A percentile compares a stretch with the other conserved stretches of the same genome.
Conservation (phyloP, 345 rosid species). For the Raphanus raphanistrum region DNA sequence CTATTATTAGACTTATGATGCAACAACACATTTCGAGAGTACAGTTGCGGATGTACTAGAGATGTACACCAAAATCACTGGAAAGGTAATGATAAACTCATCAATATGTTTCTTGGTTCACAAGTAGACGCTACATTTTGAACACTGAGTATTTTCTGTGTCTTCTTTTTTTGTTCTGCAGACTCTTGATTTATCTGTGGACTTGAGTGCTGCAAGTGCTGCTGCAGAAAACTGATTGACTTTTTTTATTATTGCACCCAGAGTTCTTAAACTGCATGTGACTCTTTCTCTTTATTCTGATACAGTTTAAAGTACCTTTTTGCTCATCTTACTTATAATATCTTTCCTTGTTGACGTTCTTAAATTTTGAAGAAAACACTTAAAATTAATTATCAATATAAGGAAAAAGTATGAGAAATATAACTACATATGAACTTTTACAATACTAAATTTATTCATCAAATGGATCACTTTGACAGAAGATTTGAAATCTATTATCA, state of each 20-base stretch:
- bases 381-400: not conserved
- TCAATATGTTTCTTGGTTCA: constrained; percentile 18
- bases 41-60: constrained; percentile 73
- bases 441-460: not conserved
- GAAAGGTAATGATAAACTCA: constrained; percentile 56
- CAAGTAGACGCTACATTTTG: not conserved
- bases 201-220: constrained; percentile 84
- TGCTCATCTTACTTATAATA: not conserved
- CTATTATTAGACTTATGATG: constrained; percentile 55
- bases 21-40: constrained; percentile 83
- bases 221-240: constrained; percentile 33
- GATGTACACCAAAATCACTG: constrained; percentile 78
- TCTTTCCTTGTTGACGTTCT: not conserved
- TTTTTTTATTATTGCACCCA: not conserved
- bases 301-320: constrained; percentile 1
- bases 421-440: not conserved
- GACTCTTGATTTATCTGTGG: constrained; percentile 75
- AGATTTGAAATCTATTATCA: not conserved
- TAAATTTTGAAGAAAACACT: not conserved
- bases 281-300: not conserved
- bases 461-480: too few relatives aligned
- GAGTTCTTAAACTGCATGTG: constrained; percentile 21
- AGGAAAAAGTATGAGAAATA: not conserved
- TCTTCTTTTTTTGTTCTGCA: constrained; percentile 26
- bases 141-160: not conserved